Evolutionary conservation across 139 green algal species (phyloP), one percentile per base, ranked within the genome.

Genomic region (Limnomonas spitsbergensis): DNA sequence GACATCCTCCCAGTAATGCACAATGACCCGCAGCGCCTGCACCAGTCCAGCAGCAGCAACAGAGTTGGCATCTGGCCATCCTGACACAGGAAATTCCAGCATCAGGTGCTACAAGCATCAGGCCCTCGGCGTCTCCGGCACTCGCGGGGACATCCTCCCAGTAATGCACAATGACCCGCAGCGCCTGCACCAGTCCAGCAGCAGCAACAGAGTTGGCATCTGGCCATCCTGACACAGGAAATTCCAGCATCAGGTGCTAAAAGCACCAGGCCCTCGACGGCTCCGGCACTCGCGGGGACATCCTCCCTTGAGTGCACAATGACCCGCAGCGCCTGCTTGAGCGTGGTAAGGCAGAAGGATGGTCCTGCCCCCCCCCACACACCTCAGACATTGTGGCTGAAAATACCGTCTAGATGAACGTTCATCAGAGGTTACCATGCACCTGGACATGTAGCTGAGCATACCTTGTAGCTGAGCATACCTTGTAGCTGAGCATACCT

Each of bases 11-110:
- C 77, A 81, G 1, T 75, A 24, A 0, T n/a, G 14, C 35, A 77
- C 68, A n/a, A 81, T 66, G 14, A 81, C 34, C 68, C 73, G 69
- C 52, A 77, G 67, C 6, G 69, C 71, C 67, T 74, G 36, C 36
- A 40, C 27, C n/a, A n/a, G n/a, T n/a, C n/a, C n/a, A n/a, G n/a
- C n/a, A n/a, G 54, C 6, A 69, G 24, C 3, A 7, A 69, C 54
- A 69, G 24, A 69, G 54, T 20, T 69, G 54, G 20, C 54, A 69
- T 34, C 27, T 31, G 27, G 27, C 24, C 14, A 69, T 37, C 54
- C 29, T 54, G 9, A 27, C 42, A 54, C 9, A 34, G 54, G 24
- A 69, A 69, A 7, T 3, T 9, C 54, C 54, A 26, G 7, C 24
- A 69, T 34, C 3, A 26, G 27, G 54, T 34, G n/a, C n/a, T n/a